These are phyloP conservation scores for Phaseolus coccineus DNA, from an alignment of 331 rosid species.

Conservation along the genomic window DNA sequence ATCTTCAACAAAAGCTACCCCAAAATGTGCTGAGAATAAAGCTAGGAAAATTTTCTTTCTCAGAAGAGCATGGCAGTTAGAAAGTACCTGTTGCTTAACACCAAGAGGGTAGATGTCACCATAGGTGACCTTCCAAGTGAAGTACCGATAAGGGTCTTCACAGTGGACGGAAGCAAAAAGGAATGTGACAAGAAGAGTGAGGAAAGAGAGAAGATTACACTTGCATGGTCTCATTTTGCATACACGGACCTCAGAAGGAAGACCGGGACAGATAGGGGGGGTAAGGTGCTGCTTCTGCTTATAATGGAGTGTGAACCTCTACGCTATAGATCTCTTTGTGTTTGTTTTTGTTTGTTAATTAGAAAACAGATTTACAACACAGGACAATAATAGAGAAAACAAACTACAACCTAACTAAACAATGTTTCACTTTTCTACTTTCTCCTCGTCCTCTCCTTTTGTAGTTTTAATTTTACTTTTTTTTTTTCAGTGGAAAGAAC, in stretches of 20 bases:
- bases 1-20: not conserved
- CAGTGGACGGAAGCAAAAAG: conserved; percentile 53
- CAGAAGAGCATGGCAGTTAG: not conserved
- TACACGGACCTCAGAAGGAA: not conserved
- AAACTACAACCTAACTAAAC: not conserved
- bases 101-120: conserved; percentile 94
- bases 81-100: conserved; percentile 77
- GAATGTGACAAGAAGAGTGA: conserved; percentile 51
- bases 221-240: conserved; percentile 40
- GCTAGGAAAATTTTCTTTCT: conserved; percentile 20
- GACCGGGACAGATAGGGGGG: not conserved
- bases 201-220: conserved; percentile 41
- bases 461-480: not conserved
- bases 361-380: not conserved
- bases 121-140: conserved; percentile 93
- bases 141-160: conserved; percentile 83
- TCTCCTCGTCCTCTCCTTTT: not conserved
- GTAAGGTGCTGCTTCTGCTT: conserved; percentile 10
- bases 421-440: not conserved
- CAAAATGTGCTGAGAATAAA: not conserved
- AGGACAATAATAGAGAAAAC: conserved; percentile 25
- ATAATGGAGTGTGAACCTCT: conserved; percentile 1
- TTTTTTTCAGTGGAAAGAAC: not conserved
- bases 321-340: conserved; percentile 28
- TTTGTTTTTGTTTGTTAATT: not conserved